Percentiles rank a stretch among this genome's conserved stretches.
phyloP scores from a whole-genome alignment of 1,284 basidiomycete genomes.

The Trametes pubescens region DNA sequence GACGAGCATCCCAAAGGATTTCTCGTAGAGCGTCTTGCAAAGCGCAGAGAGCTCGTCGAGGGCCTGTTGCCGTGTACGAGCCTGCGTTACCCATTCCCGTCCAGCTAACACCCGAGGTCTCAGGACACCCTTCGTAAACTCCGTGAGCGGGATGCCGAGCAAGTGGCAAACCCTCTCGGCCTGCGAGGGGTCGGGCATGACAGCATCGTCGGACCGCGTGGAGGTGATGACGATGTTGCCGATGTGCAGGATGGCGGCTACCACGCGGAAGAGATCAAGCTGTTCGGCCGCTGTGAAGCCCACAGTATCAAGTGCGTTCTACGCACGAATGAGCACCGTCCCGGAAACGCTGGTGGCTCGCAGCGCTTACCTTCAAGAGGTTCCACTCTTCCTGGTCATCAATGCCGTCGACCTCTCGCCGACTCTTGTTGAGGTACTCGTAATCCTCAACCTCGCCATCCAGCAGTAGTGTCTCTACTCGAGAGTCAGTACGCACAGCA shows the following conservation, averaged over 20 bases:
- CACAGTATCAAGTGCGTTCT: slow-evolving; percentile 86
- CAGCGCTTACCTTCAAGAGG: slow-evolving; percentile 65
- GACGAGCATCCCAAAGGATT: slow-evolving; percentile 93
- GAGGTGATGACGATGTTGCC: slow-evolving; percentile 91
- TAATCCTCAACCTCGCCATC: slow-evolving; percentile 84
- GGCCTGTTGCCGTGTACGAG: slow-evolving; percentile 92
- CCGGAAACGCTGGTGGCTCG: slow-evolving; percentile 21
- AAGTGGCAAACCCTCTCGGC: slow-evolving; percentile 94
- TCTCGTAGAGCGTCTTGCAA: slow-evolving; percentile 98
- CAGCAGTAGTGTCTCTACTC: slow-evolving; percentile 77
- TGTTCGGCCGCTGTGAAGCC: slow-evolving; percentile 90
- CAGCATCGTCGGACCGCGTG: slow-evolving; percentile 88
- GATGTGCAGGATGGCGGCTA: slow-evolving; percentile 94
- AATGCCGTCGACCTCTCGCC: slow-evolving; percentile 93
- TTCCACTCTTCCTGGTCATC: slow-evolving; percentile 93
- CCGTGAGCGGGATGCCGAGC: slow-evolving; percentile 89
- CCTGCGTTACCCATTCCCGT: slow-evolving; percentile 96
- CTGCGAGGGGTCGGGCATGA: slow-evolving; percentile 82
- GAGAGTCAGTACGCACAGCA: slow-evolving; percentile 1
- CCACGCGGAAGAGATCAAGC: slow-evolving; percentile 92
- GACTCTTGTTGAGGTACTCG: slow-evolving; percentile 90
- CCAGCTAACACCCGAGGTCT: slow-evolving; percentile 93
- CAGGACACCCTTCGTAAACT: slow-evolving; percentile 90
- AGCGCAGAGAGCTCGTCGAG: slow-evolving; percentile 92
- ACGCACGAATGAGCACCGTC: slow-evolving; percentile 2